These are phyloP conservation scores for Yamadazyma aaseri DNA, from an alignment of 1,139 yeast genomes.

Conservation along the genomic window DNA sequence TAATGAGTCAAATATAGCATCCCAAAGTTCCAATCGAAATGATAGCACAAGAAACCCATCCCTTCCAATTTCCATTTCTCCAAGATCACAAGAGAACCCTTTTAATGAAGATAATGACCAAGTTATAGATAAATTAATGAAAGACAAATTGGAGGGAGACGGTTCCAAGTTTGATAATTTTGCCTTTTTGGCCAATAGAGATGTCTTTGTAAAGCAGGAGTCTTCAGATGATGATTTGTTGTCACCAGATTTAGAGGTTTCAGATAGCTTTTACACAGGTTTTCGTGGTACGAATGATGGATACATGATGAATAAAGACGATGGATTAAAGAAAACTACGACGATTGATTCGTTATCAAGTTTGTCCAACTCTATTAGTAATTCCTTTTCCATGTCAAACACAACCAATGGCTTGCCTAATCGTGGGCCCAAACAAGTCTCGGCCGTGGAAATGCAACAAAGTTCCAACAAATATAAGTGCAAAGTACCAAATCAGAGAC, in stretches of 20 bases:
- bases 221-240: slow-evolving; percentile 11
- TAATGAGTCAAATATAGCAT: not conserved
- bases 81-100: not conserved
- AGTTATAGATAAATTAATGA: slow-evolving; percentile 2
- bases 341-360: not conserved
- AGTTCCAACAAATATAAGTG: not conserved
- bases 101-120: slow-evolving; percentile 1
- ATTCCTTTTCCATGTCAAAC: not conserved
- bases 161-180: not conserved
- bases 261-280: slow-evolving; percentile 4
- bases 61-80: slow-evolving; percentile 1
- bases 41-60: not conserved
- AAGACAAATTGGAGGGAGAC: not conserved
- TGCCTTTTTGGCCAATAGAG: not conserved
- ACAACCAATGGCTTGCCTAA: not conserved
- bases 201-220: slow-evolving; percentile 7
- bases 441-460: not conserved
- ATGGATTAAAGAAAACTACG: not conserved
- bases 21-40: not conserved
- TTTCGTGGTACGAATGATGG: slow-evolving; percentile 2
- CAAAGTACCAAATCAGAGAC: too few relatives aligned
- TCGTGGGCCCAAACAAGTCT: not conserved
- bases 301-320: not conserved
- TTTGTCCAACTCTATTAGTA: not conserved
- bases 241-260: slow-evolving; percentile 8